These are phyloP conservation scores for Amesomyces nigricolor DNA, from an alignment of 2,329 filamentous ascomycete species.

Conservation along the genomic window DNA sequence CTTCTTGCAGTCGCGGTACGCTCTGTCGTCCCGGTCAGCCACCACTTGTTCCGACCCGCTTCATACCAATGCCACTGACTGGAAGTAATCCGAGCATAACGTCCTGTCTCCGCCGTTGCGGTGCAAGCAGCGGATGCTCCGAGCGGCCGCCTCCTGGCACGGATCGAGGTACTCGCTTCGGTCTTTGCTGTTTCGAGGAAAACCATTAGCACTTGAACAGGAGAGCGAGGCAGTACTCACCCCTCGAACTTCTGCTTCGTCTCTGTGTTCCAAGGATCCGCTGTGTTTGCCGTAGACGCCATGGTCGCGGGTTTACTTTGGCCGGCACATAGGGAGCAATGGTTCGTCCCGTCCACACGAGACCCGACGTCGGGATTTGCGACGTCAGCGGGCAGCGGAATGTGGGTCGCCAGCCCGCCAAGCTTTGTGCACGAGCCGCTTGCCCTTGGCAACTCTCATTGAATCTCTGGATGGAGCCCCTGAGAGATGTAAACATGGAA, in stretches of 20 bases:
- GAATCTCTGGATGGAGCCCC: background rate
- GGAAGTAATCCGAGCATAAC: conserved; percentile 95
- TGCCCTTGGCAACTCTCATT: background rate
- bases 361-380: conserved; percentile 1
- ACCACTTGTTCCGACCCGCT: background rate
- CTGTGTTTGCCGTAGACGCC: conserved; percentile 14
- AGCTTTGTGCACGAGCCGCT: conserved; percentile 12
- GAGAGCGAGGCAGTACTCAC: conserved; percentile 37
- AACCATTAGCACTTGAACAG: conserved; percentile 14
- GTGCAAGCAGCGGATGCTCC: conserved; percentile 81
- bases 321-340: background rate
- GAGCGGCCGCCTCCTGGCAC: conserved; percentile 84
- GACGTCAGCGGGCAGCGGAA: background rate
- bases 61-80: conserved; percentile 52
- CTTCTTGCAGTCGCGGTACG: conserved; percentile 92
- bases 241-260: conserved; percentile 59
- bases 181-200: conserved; percentile 57
- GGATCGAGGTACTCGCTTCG: conserved; percentile 91
- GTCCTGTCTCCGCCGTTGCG: conserved; percentile 79
- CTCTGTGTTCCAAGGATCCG: conserved; percentile 50
- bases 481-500: conserved; percentile 4
- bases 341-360: background rate
- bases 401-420: background rate
- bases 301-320: conserved; percentile 10
- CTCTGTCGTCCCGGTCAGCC: conserved; percentile 45